A percentile compares a stretch with the other conserved stretches of the same genome.
Conservation (phyloP, 495 filamentous ascomycete species). For the Penicillium bovifimosum region DNA sequence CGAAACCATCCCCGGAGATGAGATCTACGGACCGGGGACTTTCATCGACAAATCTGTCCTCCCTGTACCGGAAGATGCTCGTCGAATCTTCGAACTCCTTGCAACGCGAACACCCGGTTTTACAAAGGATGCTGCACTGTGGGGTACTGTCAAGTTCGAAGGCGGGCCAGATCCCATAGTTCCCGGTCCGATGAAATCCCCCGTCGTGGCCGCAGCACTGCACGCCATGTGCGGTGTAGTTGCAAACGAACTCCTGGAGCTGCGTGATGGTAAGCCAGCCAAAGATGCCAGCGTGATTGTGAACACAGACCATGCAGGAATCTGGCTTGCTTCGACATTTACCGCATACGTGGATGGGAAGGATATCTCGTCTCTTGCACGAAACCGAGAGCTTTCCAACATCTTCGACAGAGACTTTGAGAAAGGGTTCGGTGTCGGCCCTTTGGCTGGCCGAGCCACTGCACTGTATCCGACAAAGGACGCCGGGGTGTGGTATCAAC, state of each 20-base stretch:
- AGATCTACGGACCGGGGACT: constrained; percentile 23
- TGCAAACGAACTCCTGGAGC: constrained; percentile 19
- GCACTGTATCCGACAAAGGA: constrained; percentile 28
- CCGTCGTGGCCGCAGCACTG: constrained; percentile 19
- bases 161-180: constrained; percentile 21
- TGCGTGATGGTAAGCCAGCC: constrained; percentile 10
- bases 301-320: constrained; percentile 21
- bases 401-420: constrained; percentile 21
- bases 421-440: constrained; percentile 18
- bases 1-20: constrained; percentile 15
- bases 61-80: constrained; percentile 19
- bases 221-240: constrained; percentile 27
- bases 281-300: constrained; percentile 7
- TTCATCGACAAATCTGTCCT: constrained; percentile 20
- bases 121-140: constrained; percentile 11
- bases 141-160: constrained; percentile 22
- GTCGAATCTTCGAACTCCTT: constrained; percentile 19
- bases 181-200: constrained; percentile 23
- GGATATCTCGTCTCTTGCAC: constrained; percentile 11
- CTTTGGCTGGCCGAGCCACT: constrained; percentile 17
- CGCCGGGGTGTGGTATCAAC: constrained; percentile 26
- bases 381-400: constrained; percentile 7
- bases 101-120: constrained; percentile 18
- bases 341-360: constrained; percentile 14
- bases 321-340: constrained; percentile 22